Base-by-base conservation (phyloP, 176 grass and related monocot species). In the Melocanna baccifera region DNA sequence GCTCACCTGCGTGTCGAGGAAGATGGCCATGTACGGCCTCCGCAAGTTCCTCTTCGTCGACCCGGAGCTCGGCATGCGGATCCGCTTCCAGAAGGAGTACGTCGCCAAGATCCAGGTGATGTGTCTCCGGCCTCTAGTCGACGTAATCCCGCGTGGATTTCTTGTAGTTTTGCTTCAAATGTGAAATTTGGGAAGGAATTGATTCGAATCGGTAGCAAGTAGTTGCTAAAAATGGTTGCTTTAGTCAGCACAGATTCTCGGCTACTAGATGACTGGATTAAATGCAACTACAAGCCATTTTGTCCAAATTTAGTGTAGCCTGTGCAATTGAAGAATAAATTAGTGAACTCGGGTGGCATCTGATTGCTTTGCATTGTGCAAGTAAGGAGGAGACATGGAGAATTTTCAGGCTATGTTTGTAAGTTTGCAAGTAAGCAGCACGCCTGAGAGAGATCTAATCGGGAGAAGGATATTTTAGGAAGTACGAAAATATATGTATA, bases 41-140 rank as follows among this genome's bases (percentile, higher is more conserved):
- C 86, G 91, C 36, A 88, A 91, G 81, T 99, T 99, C 84, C 86
- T 99, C n/a, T 99, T 99, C 47, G 89, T 95, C 36, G 96, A 99
- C 87, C 89, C 92, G 39, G 86, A 93, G 4, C 86, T 89, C 59
- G 91, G 93, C 3, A 81, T 85, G 50, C 37, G 82, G 55, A 89
- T 77, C 87, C 88, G 93, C 0, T 92, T 99, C 87, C 96, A 99
- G 83, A 92, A 94, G 50, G 89, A 95, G 80, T 99, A 99, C 74
- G 61, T 80, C 62, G 45, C 74, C 69, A 98, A 85, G 83, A 98
- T 98, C 83, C 42, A 98, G 92, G 96, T 98, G 62, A 82, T 63
- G 20, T 51, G 41, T 19, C 25, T 40, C 16, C 20, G 18, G 3
- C 0, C 30, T 81, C 47, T 10, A 61, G 9, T 64, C n/a, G 2